Base-by-base conservation (phyloP, 169 alveolate genomes). In the Plasmodium malariae region DNA sequence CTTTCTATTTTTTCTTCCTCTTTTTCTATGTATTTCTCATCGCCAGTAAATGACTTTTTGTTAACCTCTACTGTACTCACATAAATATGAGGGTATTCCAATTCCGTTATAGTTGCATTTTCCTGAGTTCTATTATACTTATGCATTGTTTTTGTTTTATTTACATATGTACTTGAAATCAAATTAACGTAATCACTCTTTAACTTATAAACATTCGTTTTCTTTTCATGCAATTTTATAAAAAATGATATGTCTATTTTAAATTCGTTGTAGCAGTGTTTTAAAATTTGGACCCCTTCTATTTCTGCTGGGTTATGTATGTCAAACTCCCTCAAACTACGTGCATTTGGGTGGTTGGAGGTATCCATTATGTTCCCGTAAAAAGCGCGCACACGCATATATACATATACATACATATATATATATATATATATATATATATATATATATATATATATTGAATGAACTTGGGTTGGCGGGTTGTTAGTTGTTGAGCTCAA, bases 241-340 rank as follows among this genome's bases (percentile, higher is more conserved):
- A 83, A 83, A 68, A 67, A 83, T 36, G 91, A 83, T 34, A 83
- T 68, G 54, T 69, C 91, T 72, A 83, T 65, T 65, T 83, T 83
- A 32, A 83, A 83, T 21, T 83, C 85, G 37, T 83, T 83, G 55
- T 17, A 4, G 19, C 68, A 45, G 19, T 78, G 78, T 26, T 78
- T 78, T 54, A 78, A 40, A 30, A 78, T 45, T 49, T 62, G 28
- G 9, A 6, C 14, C 14, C 37, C 2, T 54, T 48, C 49, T 3
- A 7, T 43, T 36, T 62, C 72, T 54, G 65, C 5, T 0, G 30
- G 4, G 21, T 1, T 7, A 36, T 68, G 21, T 32, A 5, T 40
- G 14, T 36, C 55, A 17, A 19, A 30, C n/a, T 26, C 24, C 14
- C 21, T 45, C 14, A 17, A 45, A 45, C 14, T 45, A 45, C 14